Percentiles rank a stretch among this genome's conserved stretches.
Evolutionary conservation across 2,329 filamentous ascomycete genomes (phyloP).

Genomic region (Cyclaneusma minus): DNA sequence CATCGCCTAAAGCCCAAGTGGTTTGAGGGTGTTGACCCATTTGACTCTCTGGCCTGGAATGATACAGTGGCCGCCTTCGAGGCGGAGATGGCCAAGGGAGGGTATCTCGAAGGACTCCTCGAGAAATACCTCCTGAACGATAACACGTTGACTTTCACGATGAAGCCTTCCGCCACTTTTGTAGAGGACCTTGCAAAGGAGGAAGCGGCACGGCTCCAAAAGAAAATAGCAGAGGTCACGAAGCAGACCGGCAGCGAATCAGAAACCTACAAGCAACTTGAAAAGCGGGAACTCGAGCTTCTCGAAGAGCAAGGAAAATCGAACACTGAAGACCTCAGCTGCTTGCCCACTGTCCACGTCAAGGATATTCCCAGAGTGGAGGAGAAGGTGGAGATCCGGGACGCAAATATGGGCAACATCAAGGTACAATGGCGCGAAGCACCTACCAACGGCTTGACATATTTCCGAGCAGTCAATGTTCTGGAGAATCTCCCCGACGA

Average conservation of each 20-base stretch:
- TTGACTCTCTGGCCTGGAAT: constrained; percentile 84
- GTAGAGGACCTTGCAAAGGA: constrained; percentile 59
- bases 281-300: constrained; percentile 64
- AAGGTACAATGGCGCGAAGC: constrained; percentile 83
- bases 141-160: constrained; percentile 80
- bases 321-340: constrained; percentile 71
- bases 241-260: constrained; percentile 54
- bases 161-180: constrained; percentile 71
- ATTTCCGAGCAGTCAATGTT: constrained; percentile 79
- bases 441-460: constrained; percentile 88
- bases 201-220: constrained; percentile 58
- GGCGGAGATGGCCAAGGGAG: constrained; percentile 53
- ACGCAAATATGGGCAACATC: constrained; percentile 48
- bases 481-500: constrained; percentile 71
- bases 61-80: constrained; percentile 77
- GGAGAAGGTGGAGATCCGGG: constrained; percentile 41
- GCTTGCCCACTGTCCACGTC: constrained; percentile 75
- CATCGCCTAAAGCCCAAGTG: constrained; percentile 80
- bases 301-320: constrained; percentile 73
- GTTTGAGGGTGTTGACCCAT: constrained; percentile 92
- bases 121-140: constrained; percentile 86
- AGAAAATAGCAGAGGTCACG: constrained; percentile 57
- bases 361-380: constrained; percentile 74
- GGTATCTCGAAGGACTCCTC: constrained; percentile 71
- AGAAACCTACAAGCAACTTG: constrained; percentile 55